Percentiles rank a stretch among this genome's conserved stretches.
phyloP scores from a whole-genome alignment of 2,329 filamentous ascomycete genomes.

The Claviceps africana region DNA sequence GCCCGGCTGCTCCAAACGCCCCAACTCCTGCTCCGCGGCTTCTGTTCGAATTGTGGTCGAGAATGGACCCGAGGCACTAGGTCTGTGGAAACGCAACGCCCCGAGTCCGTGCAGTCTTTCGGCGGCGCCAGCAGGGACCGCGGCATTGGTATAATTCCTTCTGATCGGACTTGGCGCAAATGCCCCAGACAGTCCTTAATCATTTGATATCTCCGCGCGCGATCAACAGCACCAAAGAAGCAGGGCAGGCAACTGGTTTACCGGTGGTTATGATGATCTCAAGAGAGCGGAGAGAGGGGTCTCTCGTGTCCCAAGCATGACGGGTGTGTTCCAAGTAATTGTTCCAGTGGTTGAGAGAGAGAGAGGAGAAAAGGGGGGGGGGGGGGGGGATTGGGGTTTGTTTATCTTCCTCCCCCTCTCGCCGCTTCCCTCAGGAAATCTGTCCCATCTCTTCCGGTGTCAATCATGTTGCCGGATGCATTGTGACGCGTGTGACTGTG shows the following conservation, averaged over 20 bases:
- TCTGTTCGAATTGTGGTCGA: not conserved
- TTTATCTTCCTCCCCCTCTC: not conserved
- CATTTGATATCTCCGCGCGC: not conserved
- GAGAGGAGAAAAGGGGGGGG: too few species aligned
- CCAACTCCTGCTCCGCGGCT: not conserved
- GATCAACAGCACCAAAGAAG: not conserved
- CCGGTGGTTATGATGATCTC: not conserved
- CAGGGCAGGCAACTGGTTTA: not conserved
- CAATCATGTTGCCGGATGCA: not conserved
- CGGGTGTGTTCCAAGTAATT: not conserved
- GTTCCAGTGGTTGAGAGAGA: too few species aligned
- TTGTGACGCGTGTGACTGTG: not conserved
- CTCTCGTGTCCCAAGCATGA: not conserved
- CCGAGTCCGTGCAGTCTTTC: not conserved
- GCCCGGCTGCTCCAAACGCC: not conserved
- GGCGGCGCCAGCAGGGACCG: not conserved
- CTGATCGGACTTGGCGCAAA: not conserved
- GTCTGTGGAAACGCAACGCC: not conserved
- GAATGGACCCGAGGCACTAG: not conserved
- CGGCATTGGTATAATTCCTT: not conserved
- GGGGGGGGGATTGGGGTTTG: too few species aligned
- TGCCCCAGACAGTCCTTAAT: not conserved
- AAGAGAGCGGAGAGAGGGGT: too few species aligned
- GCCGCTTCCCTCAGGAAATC: not conserved
- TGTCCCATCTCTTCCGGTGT: not conserved